Base-by-base conservation (phyloP, 2,329 filamentous ascomycete genomes). In the Diaporthe destruens region DNA sequence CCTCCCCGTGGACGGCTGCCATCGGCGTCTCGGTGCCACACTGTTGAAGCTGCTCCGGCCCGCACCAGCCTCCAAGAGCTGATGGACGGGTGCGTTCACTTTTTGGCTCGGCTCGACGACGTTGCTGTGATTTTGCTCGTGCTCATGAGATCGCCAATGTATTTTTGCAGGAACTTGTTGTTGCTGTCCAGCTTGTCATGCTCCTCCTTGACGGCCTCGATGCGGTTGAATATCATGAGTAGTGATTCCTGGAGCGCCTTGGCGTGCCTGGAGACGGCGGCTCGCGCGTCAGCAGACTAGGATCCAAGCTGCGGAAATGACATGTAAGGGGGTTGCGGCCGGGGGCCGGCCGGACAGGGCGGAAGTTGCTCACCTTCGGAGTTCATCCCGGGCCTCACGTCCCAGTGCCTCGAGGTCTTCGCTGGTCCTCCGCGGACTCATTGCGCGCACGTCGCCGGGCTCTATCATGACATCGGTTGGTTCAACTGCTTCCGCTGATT, bases 81-180 rank as follows among this genome's bases (percentile, higher is more conserved):
- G 49, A 56, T 18, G 8, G 29, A 44, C 6, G 29, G 53, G 53
- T 39, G 42, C 25, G 32, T 39, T 86, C 79, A 90, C 80, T 90
- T 91, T 78, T 89, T 88, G 70, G 82, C 83, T 42, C 87, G 84
- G 74, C 82, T 84, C 29, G 73, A 72, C 69, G 84, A 83, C 1
- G 87, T 85, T 1, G 90, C 87, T 0, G 91, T 93, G 77, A 93
- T 92, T 80, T 93, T 93, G 80, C 89, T 91, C n/a, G 91, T 93
- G 77, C 94, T 94, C 90, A 98, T 98, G 71, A 98, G 87, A 80
- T 98, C 96, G 76, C 96, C 96, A 78, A 98, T 98, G 81, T 98
- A 98, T 82, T 98, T 98, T 82, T 98, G 96, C 61, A 99, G 85
- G 80, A 98, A 98, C 79, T 95, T 96, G 87, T 99, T 99, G 82